Evolutionary conservation across 352 stramenopile genomes (phyloP), one percentile per base, ranked within the genome.

Genomic region (Globisporangium splendens): DNA sequence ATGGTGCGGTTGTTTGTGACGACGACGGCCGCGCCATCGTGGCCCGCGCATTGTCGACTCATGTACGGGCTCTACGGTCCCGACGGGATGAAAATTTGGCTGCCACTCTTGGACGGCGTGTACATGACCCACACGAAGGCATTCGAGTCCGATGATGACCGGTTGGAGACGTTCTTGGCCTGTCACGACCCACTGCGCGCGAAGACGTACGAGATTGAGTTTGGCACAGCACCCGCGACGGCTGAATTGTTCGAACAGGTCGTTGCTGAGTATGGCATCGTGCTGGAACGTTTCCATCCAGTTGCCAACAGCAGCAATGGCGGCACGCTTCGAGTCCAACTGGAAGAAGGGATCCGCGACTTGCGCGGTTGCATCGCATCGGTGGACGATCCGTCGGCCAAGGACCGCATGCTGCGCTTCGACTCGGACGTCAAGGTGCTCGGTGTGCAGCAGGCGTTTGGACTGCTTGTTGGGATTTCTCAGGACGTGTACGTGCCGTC

Each of bases 401-500:
- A 72, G 13, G 84, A 94, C 38, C 42, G 69, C 3, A 89, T 95
- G 76, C 63, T 92, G 35, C 72, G 76, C 35, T 95, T 95, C 46
- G 84, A 94, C 54, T 70, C 72, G 8, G 85, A 94, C 54, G 83
- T 91, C 17, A 79, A 79, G 59, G 74, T 94, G 5, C 39, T 92
- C 7, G 83, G 81, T 20, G 69, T 86, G 42, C 66, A 92, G n/a
- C 69, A 72, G 15, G 56, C 68, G 15, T 91, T 90, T 61, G 85
- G 85, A 1, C 60, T 95, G 12, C 69, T 95, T 8, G 78, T 95
- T 13, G 83, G 81, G 8, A 65, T 90, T 0, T 92, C 84, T 0
- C 83, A 93, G 54, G 85, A 95, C 50, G 80, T 90, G 20, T 95
- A 92, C 65, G 79, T 86, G 41, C 82, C 83, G 0, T 84, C 80